Evolutionary conservation across 2,329 filamentous ascomycete species (phyloP), one percentile per base, ranked within the genome.

Genomic region (Pseudodiploospora longispora): DNA sequence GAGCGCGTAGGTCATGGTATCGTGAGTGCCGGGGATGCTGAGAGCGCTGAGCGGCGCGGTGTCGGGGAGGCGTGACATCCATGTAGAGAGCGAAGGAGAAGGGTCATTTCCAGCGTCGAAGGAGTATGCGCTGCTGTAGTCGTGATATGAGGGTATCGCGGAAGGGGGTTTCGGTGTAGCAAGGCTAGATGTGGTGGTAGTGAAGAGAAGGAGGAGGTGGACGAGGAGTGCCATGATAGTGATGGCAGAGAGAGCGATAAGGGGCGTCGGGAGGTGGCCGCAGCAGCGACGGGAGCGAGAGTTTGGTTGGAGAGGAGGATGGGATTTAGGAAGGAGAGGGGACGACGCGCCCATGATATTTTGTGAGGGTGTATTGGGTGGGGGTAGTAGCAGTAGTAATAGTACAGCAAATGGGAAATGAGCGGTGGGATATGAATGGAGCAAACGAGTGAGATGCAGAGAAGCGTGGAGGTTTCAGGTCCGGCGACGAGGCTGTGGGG

Each of bases 11-110:
- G 73, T 75, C 67, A 76, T 68, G 27, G 72, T 74, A 55, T 76
- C 72, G 58, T 76, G 72, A 2, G 72, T 75, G 30, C 73, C 73
- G 0, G 72, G 73, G 46, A 76, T 66, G 38, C 70, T 72, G 36
- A 76, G 61, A 41, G 57, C 63, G 30, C 69, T 62, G 31, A 76
- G 56, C 38, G 57, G 60, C 32, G 62, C 57, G 28, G 57, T 48
- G 55, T 74, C 67, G 29, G 68, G 67, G 8, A 74, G 53, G 6
- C 41, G 40, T 19, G 57, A 56, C 71, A 74, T 74, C 71, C 71
- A 75, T 33, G 49, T 42, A 3, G 19, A 19, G 19, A 19, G 19
- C 6, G 63, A 55, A 30, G 64, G 55, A 36, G 58, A 50, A 31
- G 57, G 54, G 30, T 49, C 50, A 46, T 62, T 53, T 36, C 36